Conservation (phyloP, 441 rosid genomes). For the Erysimum cheiri region DNA sequence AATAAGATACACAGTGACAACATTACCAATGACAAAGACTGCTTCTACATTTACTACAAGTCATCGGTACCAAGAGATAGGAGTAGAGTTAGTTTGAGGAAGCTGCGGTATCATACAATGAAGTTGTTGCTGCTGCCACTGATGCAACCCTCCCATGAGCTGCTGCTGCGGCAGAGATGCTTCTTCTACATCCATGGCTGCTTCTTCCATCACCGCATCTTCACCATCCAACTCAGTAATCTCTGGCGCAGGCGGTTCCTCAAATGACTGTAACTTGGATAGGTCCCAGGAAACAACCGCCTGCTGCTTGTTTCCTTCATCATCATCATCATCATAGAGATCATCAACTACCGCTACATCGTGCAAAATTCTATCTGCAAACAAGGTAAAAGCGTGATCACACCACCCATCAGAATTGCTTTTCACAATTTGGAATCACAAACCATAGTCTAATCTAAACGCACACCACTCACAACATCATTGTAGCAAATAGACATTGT, state of each 20-base stretch:
- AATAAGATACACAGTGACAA: neutral
- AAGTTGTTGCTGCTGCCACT: constrained; percentile 54
- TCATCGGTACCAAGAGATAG: constrained; percentile 62
- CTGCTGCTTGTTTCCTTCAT: constrained; percentile 37
- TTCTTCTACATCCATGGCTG: constrained; percentile 72
- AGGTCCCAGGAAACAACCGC: constrained; percentile 72
- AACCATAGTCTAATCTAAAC: no score
- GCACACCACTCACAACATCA: neutral
- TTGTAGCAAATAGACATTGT: neutral
- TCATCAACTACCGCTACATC: constrained; percentile 37
- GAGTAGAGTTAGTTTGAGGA: constrained; percentile 53
- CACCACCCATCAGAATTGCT: neutral
- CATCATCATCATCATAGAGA: constrained; percentile 16
- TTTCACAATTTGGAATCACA: no score
- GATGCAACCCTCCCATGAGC: constrained; percentile 43
- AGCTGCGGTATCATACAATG: constrained; percentile 65
- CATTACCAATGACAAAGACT: neutral
- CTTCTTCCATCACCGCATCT: constrained; percentile 38
- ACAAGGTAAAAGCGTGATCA: neutral
- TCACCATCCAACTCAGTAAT: constrained; percentile 59
- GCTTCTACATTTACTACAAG: neutral
- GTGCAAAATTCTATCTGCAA: constrained; percentile 50
- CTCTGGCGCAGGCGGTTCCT: constrained; percentile 38
- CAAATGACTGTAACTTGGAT: constrained; percentile 34
- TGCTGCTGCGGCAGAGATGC: neutral